Evolutionary conservation across 1,139 yeast genomes (phyloP), one percentile per base, ranked within the genome.

Genomic region (Candida anutae): DNA sequence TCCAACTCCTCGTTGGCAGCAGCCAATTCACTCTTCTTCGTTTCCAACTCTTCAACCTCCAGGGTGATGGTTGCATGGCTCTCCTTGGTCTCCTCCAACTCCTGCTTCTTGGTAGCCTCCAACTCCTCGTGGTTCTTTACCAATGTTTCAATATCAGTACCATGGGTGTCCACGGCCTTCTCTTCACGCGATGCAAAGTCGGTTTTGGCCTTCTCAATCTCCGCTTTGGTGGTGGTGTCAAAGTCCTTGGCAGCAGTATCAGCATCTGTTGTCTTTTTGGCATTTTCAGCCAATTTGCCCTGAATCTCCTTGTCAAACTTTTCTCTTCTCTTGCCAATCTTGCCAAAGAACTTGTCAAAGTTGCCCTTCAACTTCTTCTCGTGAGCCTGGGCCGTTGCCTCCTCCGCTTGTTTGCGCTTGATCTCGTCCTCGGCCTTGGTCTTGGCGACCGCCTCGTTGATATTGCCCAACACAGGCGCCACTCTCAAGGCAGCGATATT

Each of bases 401-500:
- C 58, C 28, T 67, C 55, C 20, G 51, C 58, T 27, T 62, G 60
- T 38, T 64, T 60, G 37, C 62, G 58, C 34, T 58, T 61, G 37
- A 60, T 63, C 37, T 62, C 66, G 44, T 66, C 73, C 39, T 64
- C 72, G 35, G 62, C 45, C 39, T 68, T 53, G 23, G 70, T 62
- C 39, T 64, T 63, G 29, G 56, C 51, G 28, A 71, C 78, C 37
- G 69, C 68, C 13, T 63, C 68, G 40, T 70, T 69, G 43, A 72
- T 70, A 37, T 52, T 59, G 24, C 65, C 56, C 43, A 73, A 55
- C 18, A 72, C 69, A 3, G 79, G 79, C 15, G 74, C 72, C 22
- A 73, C 74, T 41, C 78, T 61, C 38, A 56, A 57, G 23, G 72
- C 70, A 15, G 78, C 78, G 46, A 73, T 67, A 27, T 63, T 77